These are phyloP conservation scores for Phytophthora agathidicida DNA, from an alignment of 352 stramenopile genomes.

Conservation along the genomic window DNA sequence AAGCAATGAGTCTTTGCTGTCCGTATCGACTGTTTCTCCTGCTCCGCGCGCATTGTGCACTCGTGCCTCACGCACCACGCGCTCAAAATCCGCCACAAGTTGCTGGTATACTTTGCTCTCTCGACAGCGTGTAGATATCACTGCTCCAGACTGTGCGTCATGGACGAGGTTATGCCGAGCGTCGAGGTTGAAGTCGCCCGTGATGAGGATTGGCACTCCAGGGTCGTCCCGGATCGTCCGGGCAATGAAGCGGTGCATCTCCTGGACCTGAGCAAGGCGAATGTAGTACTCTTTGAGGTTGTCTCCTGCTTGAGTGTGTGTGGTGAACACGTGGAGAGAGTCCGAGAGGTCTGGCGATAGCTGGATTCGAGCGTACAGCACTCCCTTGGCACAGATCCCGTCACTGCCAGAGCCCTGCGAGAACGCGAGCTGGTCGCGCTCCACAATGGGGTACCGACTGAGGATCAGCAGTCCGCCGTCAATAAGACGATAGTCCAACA, in stretches of 20 bases:
- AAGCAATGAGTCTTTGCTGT: slow-evolving; percentile 27
- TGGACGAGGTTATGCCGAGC: slow-evolving; percentile 74
- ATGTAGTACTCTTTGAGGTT: slow-evolving; percentile 52
- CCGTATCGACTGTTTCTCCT: slow-evolving; percentile 12
- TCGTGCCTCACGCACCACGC: slow-evolving; percentile 39
- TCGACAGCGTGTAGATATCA: slow-evolving; percentile 41
- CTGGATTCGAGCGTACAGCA: slow-evolving; percentile 80
- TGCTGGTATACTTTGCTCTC: slow-evolving; percentile 73
- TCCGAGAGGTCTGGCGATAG: slow-evolving; percentile 69
- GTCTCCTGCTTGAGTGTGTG: slow-evolving; percentile 83
- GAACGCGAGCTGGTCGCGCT: slow-evolving; percentile 66
- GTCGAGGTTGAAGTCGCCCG: slow-evolving; percentile 84
- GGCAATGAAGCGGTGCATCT: slow-evolving; percentile 70
- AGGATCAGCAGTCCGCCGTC: slow-evolving; percentile 82
- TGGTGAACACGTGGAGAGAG: slow-evolving; percentile 85
- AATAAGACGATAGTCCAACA: slow-evolving; percentile 63
- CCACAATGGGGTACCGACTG: slow-evolving; percentile 82
- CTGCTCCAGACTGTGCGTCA: slow-evolving; percentile 23
- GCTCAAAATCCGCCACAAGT: slow-evolving; percentile 54
- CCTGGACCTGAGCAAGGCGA: slow-evolving; percentile 58
- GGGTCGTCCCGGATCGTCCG: slow-evolving; percentile 54
- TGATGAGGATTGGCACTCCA: slow-evolving; percentile 67
- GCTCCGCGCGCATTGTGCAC: slow-evolving; percentile 24
- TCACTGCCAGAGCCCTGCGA: slow-evolving; percentile 66
- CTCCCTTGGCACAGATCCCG: slow-evolving; percentile 76